These are phyloP conservation scores for Castanea crenata DNA, from an alignment of 306 rosid species.

Conservation along the genomic window DNA sequence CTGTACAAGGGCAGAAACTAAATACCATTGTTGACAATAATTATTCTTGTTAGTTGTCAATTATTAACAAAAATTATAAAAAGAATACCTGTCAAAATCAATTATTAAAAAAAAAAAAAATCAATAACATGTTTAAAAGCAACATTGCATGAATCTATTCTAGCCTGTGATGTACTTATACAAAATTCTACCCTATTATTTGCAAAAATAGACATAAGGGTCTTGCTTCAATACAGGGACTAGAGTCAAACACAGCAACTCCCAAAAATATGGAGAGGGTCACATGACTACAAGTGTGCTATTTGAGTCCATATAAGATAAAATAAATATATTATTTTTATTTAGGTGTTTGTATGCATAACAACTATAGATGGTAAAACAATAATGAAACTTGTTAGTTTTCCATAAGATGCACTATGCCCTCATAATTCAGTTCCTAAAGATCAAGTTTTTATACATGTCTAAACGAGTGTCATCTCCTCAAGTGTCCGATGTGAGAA, in stretches of 20 bases:
- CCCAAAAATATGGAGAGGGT: neutral
- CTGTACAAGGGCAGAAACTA: neutral
- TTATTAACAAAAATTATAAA: neutral
- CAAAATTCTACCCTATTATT: neutral
- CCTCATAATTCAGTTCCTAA: neutral
- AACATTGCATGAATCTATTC: neutral
- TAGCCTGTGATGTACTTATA: neutral
- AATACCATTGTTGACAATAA: neutral
- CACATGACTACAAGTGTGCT: neutral
- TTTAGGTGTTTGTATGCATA: neutral
- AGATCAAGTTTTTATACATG: neutral
- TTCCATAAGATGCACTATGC: neutral
- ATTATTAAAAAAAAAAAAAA: neutral
- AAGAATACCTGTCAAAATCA: constrained; percentile 1
- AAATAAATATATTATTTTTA: neutral
- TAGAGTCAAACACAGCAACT: neutral
- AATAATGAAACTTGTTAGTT: neutral
- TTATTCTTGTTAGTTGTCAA: neutral
- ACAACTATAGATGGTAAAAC: neutral
- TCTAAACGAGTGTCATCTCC: no score
- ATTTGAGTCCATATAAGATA: neutral
- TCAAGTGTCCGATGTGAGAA: neutral
- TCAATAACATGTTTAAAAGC: neutral
- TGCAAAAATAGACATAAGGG: neutral
- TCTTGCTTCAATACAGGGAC: neutral